A percentile compares a stretch with the other conserved stretches of the same genome.
These are phyloP conservation scores for Trichoderma citrinoviride DNA, from an alignment of 2,329 filamentous ascomycete genomes.

Conservation along the genomic window DNA sequence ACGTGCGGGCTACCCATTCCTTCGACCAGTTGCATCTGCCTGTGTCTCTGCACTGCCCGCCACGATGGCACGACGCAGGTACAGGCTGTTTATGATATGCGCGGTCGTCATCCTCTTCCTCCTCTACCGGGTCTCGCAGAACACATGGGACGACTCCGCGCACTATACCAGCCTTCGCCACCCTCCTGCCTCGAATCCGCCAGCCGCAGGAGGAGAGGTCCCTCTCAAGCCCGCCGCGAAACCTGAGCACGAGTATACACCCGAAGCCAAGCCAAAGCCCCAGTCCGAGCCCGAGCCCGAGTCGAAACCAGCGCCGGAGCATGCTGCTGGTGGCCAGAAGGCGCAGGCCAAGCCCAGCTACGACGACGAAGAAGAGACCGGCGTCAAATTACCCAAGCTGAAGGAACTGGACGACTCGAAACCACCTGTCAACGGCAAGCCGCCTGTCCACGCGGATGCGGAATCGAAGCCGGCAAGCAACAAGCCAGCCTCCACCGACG, in stretches of 20 bases:
- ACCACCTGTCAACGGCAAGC: conserved; percentile 10
- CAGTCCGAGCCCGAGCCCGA: conserved; percentile 3
- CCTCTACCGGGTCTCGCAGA: conserved; percentile 49
- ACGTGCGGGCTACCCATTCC: neutral
- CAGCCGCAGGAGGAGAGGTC: neutral
- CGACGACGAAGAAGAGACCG: conserved; percentile 17
- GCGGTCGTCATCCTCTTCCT: conserved; percentile 55
- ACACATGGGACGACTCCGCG: conserved; percentile 37
- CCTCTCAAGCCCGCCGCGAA: conserved; percentile 2
- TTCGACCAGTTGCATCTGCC: neutral
- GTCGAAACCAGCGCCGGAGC: neutral
- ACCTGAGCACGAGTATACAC: neutral
- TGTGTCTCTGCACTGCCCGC: neutral
- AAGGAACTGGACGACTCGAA: conserved; percentile 21
- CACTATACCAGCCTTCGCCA: conserved; percentile 9
- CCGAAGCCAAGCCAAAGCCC: neutral
- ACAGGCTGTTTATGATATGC: conserved; percentile 58
- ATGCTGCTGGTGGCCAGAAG: neutral
- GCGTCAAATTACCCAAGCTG: conserved; percentile 16
- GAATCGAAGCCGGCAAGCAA: neutral
- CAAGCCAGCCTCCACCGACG: neutral
- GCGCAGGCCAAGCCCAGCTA: neutral
- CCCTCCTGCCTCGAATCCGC: conserved; percentile 11
- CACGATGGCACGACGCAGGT: conserved; percentile 59
- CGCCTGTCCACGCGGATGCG: neutral